phyloP scores from a whole-genome alignment of 2,329 filamentous ascomycete species.

The Coniochaeta hoffmannii region DNA sequence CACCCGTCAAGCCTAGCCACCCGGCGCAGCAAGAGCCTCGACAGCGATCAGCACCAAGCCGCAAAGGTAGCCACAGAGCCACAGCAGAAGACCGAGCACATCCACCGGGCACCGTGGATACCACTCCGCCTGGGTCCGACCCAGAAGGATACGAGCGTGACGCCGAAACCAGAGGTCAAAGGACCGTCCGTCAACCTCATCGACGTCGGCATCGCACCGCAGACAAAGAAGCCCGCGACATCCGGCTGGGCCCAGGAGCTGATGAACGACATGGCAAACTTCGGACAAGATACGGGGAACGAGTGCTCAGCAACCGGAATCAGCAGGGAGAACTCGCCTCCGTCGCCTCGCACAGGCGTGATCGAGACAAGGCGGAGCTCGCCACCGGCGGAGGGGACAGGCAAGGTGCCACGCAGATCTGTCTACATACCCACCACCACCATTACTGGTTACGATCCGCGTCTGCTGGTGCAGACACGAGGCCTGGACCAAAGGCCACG shows the following conservation, averaged over 20 bases:
- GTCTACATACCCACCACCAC: constrained; percentile 53
- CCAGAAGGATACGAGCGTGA: constrained; percentile 8
- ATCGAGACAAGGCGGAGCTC: neutral
- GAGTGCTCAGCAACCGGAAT: no score
- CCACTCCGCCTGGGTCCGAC: constrained; percentile 19
- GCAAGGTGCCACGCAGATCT: constrained; percentile 22
- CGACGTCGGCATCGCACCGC: neutral
- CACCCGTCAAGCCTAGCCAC: neutral
- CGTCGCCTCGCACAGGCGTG: neutral
- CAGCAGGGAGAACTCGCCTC: neutral
- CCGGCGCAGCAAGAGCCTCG: neutral
- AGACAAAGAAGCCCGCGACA: neutral
- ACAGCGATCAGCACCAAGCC: constrained; percentile 5
- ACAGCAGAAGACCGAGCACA: constrained; percentile 20
- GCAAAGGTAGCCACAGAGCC: constrained; percentile 24
- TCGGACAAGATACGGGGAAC: neutral
- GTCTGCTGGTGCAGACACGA: constrained; percentile 7
- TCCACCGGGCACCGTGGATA: constrained; percentile 16
- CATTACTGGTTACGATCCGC: constrained; percentile 46
- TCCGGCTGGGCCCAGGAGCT: neutral
- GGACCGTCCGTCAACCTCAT: neutral
- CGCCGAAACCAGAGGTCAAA: neutral
- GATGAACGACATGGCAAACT: neutral
- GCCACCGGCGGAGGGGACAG: neutral
- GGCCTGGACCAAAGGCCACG: constrained; percentile 5